Conservation (phyloP, 352 stramenopile genomes). For the Phytophthora sp. region DNA sequence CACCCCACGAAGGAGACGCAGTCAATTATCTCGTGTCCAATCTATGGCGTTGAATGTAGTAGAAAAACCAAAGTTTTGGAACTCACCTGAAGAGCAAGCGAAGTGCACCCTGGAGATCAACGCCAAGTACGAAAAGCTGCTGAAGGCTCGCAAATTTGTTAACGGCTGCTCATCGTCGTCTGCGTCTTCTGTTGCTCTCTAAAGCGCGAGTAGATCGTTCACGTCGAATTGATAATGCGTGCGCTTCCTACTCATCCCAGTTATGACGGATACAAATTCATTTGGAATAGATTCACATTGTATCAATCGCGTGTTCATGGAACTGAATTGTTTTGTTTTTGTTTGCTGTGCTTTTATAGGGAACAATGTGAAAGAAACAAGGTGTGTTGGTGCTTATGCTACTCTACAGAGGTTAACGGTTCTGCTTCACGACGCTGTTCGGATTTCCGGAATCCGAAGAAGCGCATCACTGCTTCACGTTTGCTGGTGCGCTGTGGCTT, state of each 20-base stretch:
- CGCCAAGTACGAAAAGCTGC: slow-evolving; percentile 49
- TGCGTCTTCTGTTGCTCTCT: slow-evolving; percentile 32
- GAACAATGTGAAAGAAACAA: background rate
- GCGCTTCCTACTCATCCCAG: background rate
- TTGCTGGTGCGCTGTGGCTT: slow-evolving; percentile 27
- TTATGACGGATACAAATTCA: background rate
- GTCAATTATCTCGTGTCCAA: slow-evolving; percentile 30
- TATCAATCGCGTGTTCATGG: background rate
- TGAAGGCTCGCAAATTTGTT: slow-evolving; percentile 34
- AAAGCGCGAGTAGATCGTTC: slow-evolving; percentile 8
- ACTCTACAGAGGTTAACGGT: slow-evolving; percentile 15
- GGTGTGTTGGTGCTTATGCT: background rate
- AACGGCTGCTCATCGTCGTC: slow-evolving; percentile 32
- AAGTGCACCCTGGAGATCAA: slow-evolving; percentile 47
- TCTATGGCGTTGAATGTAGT: slow-evolving; percentile 50
- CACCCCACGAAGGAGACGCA: slow-evolving; percentile 17
- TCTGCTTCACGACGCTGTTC: slow-evolving; percentile 17
- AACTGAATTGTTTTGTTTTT: background rate
- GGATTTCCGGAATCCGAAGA: slow-evolving; percentile 27
- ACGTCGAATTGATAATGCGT: background rate
- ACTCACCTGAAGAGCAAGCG: slow-evolving; percentile 42
- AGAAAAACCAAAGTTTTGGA: slow-evolving; percentile 52
- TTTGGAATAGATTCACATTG: slow-evolving; percentile 17
- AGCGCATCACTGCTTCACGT: slow-evolving; percentile 30
- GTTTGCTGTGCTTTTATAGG: slow-evolving; percentile 1